Evolutionary conservation across 192 early-diverging fungal genomes (phyloP).

Genomic region (Diversispora epigaea): DNA sequence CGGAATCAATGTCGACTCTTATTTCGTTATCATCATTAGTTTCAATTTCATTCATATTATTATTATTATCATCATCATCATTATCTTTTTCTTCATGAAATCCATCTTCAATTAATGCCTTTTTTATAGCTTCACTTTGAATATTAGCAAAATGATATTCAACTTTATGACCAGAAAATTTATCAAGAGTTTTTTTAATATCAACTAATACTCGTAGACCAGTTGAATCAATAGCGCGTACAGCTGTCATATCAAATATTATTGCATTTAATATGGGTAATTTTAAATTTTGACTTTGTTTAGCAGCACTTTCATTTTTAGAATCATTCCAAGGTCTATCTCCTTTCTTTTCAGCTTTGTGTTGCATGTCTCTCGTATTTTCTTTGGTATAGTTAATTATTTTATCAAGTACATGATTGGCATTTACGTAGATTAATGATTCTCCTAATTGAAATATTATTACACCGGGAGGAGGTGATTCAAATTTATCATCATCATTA

Average conservation of each 20-base stretch:
- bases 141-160: constrained; percentile 48
- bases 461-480: constrained; percentile 57
- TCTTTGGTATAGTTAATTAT: constrained; percentile 50
- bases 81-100: background rate
- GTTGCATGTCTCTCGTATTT: constrained; percentile 35
- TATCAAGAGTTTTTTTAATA: constrained; percentile 38
- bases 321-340: constrained; percentile 61
- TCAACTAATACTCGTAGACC: constrained; percentile 77
- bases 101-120: background rate
- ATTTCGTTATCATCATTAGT: too few relatives aligned
- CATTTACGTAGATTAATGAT: constrained; percentile 70
- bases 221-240: constrained; percentile 77
- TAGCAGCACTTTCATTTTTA: constrained; percentile 39
- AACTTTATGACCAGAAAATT: constrained; percentile 41
- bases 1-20: too few relatives aligned
- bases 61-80: too few relatives aligned
- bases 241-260: constrained; percentile 79
- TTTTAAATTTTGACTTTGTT: constrained; percentile 35
- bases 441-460: constrained; percentile 69
- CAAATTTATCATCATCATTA: background rate
- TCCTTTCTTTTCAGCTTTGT: constrained; percentile 44
- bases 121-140: background rate
- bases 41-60: too few relatives aligned
- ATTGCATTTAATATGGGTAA: constrained; percentile 65
- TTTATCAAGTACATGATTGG: constrained; percentile 53